These are phyloP conservation scores for Sordaria brevicollis DNA, from an alignment of 495 filamentous ascomycete genomes.

Conservation along the genomic window DNA sequence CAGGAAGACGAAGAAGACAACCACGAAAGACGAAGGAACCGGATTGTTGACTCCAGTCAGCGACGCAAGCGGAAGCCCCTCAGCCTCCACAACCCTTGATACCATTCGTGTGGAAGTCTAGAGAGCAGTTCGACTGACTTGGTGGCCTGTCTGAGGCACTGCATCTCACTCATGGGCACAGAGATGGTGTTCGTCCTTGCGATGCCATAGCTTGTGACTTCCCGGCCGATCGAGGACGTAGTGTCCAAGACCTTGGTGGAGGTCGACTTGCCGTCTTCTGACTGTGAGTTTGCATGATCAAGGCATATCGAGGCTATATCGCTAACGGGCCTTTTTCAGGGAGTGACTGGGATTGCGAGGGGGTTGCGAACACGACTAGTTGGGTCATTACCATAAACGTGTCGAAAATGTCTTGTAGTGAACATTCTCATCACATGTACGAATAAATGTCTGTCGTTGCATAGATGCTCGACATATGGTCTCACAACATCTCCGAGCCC, in stretches of 20 bases:
- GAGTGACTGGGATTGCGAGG: conserved; percentile 43
- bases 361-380: conserved; percentile 26
- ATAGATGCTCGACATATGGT: no score
- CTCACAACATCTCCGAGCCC: no score
- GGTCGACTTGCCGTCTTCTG: conserved; percentile 57
- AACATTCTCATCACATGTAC: no score
- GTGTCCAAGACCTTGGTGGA: conserved; percentile 47
- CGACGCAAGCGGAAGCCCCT: background rate
- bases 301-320: background rate
- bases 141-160: conserved; percentile 57
- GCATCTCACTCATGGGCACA: conserved; percentile 50
- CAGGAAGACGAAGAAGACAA: background rate
- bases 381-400: no score
- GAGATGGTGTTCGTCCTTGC: conserved; percentile 47
- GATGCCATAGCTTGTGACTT: conserved; percentile 43
- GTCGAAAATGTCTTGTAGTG: no score
- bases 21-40: background rate
- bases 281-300: conserved; percentile 38
- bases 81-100: background rate
- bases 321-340: background rate
- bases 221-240: conserved; percentile 50
- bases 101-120: conserved; percentile 11
- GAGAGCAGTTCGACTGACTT: conserved; percentile 48
- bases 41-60: background rate
- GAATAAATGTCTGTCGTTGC: no score